phyloP scores from a whole-genome alignment of 2,329 filamentous ascomycete genomes.

The Dothistroma pini region DNA sequence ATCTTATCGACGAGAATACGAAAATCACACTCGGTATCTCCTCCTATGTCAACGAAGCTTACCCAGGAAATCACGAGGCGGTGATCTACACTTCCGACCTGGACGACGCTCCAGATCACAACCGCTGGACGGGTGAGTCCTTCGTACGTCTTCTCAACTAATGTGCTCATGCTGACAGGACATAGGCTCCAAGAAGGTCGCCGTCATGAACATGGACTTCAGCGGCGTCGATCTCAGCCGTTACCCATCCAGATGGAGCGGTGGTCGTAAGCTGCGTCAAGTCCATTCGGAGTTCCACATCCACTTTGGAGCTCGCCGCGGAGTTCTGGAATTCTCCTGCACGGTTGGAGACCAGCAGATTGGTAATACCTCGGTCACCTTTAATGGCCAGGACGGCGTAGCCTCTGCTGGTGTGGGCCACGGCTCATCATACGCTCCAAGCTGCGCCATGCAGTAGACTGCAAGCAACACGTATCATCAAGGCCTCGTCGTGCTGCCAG shows the following conservation, averaged over 20 bases:
- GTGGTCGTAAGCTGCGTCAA: background rate
- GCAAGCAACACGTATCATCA: background rate
- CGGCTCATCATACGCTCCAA: background rate
- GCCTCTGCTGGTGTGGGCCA: background rate
- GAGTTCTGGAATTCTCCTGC: background rate
- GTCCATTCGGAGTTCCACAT: background rate
- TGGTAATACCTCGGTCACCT: background rate
- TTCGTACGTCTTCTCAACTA: background rate
- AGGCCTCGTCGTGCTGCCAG: background rate
- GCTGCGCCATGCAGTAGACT: background rate
- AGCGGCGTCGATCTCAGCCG: slow-evolving; percentile 1
- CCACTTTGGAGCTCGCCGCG: background rate
- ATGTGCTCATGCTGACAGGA: background rate
- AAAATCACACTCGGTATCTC: slow-evolving; percentile 3
- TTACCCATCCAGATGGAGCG: background rate
- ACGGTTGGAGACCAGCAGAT: background rate
- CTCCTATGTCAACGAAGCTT: background rate
- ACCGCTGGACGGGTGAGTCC: background rate
- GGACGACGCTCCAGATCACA: slow-evolving; percentile 9
- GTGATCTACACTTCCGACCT: slow-evolving; percentile 5
- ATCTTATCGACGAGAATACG: slow-evolving; percentile 13
- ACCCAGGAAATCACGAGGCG: background rate
- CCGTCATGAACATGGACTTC: slow-evolving; percentile 5
- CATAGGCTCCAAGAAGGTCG: background rate
- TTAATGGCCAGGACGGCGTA: background rate